Percentiles rank a stretch among this genome's conserved stretches.
Evolutionary conservation across 257 asterid species (phyloP).

Genomic region (Ajuga chamaepitys): DNA sequence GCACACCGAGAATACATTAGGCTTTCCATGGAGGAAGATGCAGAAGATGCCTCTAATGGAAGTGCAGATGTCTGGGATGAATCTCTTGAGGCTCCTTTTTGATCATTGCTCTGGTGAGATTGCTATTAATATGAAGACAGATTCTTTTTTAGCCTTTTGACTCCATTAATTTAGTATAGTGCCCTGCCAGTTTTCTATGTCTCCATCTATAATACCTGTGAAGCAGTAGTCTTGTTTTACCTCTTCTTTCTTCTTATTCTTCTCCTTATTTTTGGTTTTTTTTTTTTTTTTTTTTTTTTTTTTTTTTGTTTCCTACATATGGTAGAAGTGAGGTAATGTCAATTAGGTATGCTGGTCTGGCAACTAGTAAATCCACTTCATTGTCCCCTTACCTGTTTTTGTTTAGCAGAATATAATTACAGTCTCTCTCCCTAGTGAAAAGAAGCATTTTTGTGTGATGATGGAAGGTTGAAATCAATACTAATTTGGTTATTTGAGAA

Average conservation of each 20-base stretch:
- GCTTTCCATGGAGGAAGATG: constrained; percentile 99
- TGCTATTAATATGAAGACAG: neutral
- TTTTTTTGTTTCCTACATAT: neutral
- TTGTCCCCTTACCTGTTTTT: too few relatives aligned
- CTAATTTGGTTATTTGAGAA: neutral
- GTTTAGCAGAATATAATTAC: too few relatives aligned
- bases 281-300: too few relatives aligned
- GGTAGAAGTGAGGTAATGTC: neutral
- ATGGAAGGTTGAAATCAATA: too few relatives aligned
- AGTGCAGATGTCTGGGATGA: constrained; percentile 99
- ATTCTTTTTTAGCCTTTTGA: neutral
- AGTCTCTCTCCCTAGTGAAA: too few relatives aligned
- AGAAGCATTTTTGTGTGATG: too few relatives aligned
- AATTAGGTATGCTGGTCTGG: too few relatives aligned
- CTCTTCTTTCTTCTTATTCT: neutral
- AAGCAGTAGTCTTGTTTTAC: neutral
- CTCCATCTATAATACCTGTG: neutral
- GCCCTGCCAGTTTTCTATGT: neutral
- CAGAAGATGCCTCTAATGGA: constrained; percentile 98
- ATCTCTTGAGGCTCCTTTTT: constrained; percentile 98
- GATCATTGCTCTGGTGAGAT: constrained; percentile 55
- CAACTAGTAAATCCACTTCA: too few relatives aligned
- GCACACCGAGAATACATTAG: constrained; percentile 98
- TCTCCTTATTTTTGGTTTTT: too few relatives aligned
- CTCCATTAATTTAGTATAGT: neutral